Percentiles rank a stretch among this genome's conserved stretches.
Evolutionary conservation across 306 rosid species (phyloP).

Genomic region (Echinosophora koreensis): DNA sequence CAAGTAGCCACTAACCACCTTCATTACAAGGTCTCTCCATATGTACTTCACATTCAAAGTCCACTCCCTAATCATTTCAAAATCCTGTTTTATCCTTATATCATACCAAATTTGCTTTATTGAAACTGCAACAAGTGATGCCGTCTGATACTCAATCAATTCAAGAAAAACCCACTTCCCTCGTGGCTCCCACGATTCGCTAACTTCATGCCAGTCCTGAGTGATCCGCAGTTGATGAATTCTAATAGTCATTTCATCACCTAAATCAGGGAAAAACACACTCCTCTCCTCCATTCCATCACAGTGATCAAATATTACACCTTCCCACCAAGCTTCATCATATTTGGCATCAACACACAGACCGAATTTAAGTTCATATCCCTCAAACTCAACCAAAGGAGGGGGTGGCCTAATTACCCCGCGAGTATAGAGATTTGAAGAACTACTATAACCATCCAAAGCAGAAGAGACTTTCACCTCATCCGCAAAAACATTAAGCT

Average conservation of each 20-base stretch:
- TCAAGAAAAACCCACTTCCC: constrained; percentile 84
- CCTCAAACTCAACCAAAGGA: constrained; percentile 47
- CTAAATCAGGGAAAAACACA: constrained; percentile 84
- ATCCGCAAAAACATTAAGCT: constrained; percentile 48
- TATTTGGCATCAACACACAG: constrained; percentile 77
- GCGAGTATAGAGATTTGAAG: constrained; percentile 32
- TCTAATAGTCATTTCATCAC: constrained; percentile 67
- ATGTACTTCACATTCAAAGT: constrained; percentile 58
- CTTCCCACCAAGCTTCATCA: constrained; percentile 97
- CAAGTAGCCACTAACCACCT: constrained; percentile 61
- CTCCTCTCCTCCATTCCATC: constrained; percentile 64
- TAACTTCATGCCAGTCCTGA: constrained; percentile 78
- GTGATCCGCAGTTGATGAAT: constrained; percentile 63
- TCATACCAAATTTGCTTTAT: constrained; percentile 91
- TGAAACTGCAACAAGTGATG: constrained; percentile 60
- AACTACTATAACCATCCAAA: constrained; percentile 54
- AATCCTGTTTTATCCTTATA: constrained; percentile 52
- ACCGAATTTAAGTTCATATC: constrained; percentile 60
- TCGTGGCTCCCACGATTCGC: constrained; percentile 65
- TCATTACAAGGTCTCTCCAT: constrained; percentile 67
- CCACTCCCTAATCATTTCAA: constrained; percentile 69
- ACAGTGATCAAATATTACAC: constrained; percentile 77
- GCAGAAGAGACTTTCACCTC: constrained; percentile 56
- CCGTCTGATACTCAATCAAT: constrained; percentile 61
- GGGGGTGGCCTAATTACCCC: constrained; percentile 78